Percentiles rank a stretch among this genome's conserved stretches.
Conservation (phyloP, 2,329 filamentous ascomycete species). For the Hypoxylon sp. region DNA sequence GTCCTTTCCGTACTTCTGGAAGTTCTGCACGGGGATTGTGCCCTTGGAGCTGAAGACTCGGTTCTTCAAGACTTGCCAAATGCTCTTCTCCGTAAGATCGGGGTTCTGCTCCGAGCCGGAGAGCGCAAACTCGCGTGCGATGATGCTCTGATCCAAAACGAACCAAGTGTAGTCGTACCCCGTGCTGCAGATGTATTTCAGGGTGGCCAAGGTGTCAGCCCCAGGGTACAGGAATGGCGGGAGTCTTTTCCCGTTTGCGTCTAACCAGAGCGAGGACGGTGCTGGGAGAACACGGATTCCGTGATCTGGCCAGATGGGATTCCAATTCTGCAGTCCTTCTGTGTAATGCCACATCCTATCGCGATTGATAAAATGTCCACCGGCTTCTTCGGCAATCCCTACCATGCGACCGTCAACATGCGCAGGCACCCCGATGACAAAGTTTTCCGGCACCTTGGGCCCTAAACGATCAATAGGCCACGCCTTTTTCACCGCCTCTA, state of each 20-base stretch:
- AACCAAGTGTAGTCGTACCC: conserved; percentile 73
- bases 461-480: conserved; percentile 68
- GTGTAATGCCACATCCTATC: conserved; percentile 75
- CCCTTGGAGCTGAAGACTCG: conserved; percentile 62
- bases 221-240: conserved; percentile 66
- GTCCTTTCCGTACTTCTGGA: conserved; percentile 66
- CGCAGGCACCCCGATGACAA: conserved; percentile 68
- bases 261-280: conserved; percentile 69
- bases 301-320: conserved; percentile 68
- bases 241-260: conserved; percentile 66
- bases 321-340: conserved; percentile 68
- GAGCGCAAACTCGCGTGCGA: conserved; percentile 68
- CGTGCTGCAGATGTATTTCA: conserved; percentile 67
- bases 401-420: conserved; percentile 73
- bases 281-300: conserved; percentile 69
- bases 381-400: conserved; percentile 60
- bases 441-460: conserved; percentile 61
- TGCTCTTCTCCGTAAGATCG: conserved; percentile 65
- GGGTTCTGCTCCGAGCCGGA: conserved; percentile 72
- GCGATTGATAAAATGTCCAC: conserved; percentile 65
- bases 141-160: conserved; percentile 65
- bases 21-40: conserved; percentile 64
- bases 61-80: conserved; percentile 59
- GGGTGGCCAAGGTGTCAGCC: conserved; percentile 64
- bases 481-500: conserved; percentile 65